Percentiles rank a stretch among this genome's conserved stretches.
These are phyloP conservation scores for Podaxis sp. DNA, from an alignment of 768 basidiomycete genomes.

Conservation along the genomic window DNA sequence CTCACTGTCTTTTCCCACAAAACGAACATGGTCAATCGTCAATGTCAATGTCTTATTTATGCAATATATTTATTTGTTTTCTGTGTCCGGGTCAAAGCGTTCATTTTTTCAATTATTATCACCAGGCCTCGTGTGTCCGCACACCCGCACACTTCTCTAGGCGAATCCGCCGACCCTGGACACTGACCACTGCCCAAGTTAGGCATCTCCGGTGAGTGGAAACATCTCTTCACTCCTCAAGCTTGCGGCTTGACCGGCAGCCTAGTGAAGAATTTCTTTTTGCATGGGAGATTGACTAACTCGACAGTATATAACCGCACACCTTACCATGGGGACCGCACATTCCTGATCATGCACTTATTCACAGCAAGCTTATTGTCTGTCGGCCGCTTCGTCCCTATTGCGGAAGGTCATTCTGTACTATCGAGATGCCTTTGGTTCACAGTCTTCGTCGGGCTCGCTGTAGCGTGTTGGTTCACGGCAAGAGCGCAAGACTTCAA, in stretches of 20 bases:
- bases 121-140: too few species aligned
- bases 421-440: background rate
- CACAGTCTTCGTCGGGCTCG: background rate
- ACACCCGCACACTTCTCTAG: too few species aligned
- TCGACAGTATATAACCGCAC: too few species aligned
- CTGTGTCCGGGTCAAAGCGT: background rate
- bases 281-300: background rate
- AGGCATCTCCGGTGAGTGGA: background rate
- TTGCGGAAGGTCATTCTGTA: too few species aligned
- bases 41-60: slow-evolving; percentile 5
- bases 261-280: background rate
- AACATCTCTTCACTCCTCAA: background rate
- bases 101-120: too few species aligned
- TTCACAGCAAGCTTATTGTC: too few species aligned
- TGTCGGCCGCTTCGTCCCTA: too few species aligned
- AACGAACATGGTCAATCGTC: background rate
- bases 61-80: slow-evolving; percentile 9
- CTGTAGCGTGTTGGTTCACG: background rate
- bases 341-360: too few species aligned
- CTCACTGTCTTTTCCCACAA: background rate
- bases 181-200: background rate
- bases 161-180: background rate
- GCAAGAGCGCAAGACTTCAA: background rate
- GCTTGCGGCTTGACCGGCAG: background rate
- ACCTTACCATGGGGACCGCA: too few species aligned